A percentile compares a stretch with the other conserved stretches of the same genome.
Evolutionary conservation across 345 rosid genomes (phyloP).

Genomic region (Sisymbrium irio): DNA sequence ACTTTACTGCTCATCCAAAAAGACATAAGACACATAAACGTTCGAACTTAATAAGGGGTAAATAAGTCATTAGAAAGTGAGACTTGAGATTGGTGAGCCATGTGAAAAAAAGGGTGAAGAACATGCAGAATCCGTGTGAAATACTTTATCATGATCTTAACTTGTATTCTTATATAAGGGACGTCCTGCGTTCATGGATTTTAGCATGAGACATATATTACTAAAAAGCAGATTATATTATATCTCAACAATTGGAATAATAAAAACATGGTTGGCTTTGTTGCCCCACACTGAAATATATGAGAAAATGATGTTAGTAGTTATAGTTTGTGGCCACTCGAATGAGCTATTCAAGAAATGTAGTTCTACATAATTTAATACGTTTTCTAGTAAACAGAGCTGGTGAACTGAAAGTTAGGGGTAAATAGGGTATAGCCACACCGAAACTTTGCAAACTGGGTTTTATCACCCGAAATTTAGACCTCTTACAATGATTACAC

Average conservation of each 20-base stretch:
- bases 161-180: background rate
- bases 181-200: slow-evolving; percentile 24
- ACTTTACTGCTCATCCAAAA: background rate
- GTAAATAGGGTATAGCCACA: too few species aligned
- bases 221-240: background rate
- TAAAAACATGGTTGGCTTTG: slow-evolving; percentile 14
- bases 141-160: slow-evolving; percentile 39
- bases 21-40: background rate
- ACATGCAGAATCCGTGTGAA: slow-evolving; percentile 59
- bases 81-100: slow-evolving; percentile 40
- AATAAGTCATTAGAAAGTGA: background rate
- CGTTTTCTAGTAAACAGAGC: background rate
- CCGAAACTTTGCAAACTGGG: too few species aligned
- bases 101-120: slow-evolving; percentile 55
- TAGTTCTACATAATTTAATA: background rate
- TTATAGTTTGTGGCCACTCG: slow-evolving; percentile 40
- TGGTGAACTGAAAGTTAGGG: background rate
- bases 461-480: too few species aligned
- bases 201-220: slow-evolving; percentile 22
- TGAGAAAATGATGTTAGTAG: slow-evolving; percentile 33
- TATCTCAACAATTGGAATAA: slow-evolving; percentile 18
- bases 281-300: slow-evolving; percentile 37
- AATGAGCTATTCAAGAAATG: slow-evolving; percentile 17
- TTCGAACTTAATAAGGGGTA: background rate
- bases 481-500: too few species aligned